Base-by-base conservation (phyloP, 2,329 filamentous ascomycete genomes). In the Aspergillus puulaauensis region DNA sequence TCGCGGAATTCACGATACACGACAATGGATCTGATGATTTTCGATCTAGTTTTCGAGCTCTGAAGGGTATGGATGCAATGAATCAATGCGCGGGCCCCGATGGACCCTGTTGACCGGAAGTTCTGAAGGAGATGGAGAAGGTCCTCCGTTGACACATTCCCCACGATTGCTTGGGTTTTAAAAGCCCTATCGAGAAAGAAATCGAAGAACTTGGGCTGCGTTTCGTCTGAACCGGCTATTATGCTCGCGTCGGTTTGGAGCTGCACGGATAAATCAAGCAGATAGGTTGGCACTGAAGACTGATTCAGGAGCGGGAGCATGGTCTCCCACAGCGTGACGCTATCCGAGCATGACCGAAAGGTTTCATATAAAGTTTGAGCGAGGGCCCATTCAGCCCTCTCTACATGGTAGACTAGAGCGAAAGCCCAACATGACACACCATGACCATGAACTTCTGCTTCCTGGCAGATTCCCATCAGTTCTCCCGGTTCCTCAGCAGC, bases 1-100 rank as follows among this genome's bases (percentile, higher is more conserved):
- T 64, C 70, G 35, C 77, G 75, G 50, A 76, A 69, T 54, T 76
- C 73, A 27, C 74, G 74, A 59, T 79, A 80, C 31, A 79, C 54
- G 27, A 77, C 55, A 37, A 77, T 66, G 12, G 72, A 66, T 33
- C 68, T 64, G 12, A 68, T 63, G 47, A 68, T 69, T 6, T 61
- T 68, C 6, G 67, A 60, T 35, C 72, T 64, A 19, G 62, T 55
- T 6, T 66, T 59, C 15, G 73, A 67, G n/a, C 51, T 59, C 31
- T 68, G 65, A 35, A 74, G 62, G 7, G 66, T 70, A 9, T 59
- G 54, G 19, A 77, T 70, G 21, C 70, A 65, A 15, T 57, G 31
- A 17, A 66, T 59, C 63, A 73, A 75, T 56, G 75, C 65, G 11
- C 45, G 21, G 12, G 56, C 15, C 9, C 52, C 64, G 46, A 73